phyloP scores from a whole-genome alignment of 768 basidiomycete genomes.

The Lanmaoa pseudosensibilis region DNA sequence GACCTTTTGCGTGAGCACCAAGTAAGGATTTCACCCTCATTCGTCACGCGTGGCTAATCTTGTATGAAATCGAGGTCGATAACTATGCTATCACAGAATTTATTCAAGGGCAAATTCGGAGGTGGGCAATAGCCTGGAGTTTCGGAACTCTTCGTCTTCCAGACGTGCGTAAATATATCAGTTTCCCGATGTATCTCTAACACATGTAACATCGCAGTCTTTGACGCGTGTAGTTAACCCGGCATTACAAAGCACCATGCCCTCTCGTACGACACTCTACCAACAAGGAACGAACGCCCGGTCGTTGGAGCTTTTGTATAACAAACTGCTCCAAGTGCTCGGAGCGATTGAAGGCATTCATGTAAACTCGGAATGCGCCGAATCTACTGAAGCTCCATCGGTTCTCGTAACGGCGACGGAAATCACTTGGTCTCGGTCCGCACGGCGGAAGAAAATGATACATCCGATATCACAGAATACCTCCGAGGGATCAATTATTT shows the following conservation, averaged over 20 bases:
- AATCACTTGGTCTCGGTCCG: slow-evolving; percentile 72
- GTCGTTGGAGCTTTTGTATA: slow-evolving; percentile 10
- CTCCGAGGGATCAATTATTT: slow-evolving; percentile 6
- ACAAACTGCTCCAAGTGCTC: slow-evolving; percentile 35
- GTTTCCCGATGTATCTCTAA: slow-evolving; percentile 18
- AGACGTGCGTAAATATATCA: slow-evolving; percentile 56
- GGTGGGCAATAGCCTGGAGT: slow-evolving; percentile 94
- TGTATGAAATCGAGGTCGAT: slow-evolving; percentile 51
- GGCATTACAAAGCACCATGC: slow-evolving; percentile 52
- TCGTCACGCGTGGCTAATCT: not conserved
- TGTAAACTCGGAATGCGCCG: not conserved
- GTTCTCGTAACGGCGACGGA: slow-evolving; percentile 31
- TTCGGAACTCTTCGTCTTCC: slow-evolving; percentile 62
- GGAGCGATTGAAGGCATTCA: slow-evolving; percentile 33
- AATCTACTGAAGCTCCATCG: slow-evolving; percentile 1
- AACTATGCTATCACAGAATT: slow-evolving; percentile 89
- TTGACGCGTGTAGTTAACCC: slow-evolving; percentile 40
- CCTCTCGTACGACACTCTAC: slow-evolving; percentile 55
- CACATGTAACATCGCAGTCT: slow-evolving; percentile 34
- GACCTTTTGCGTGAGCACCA: slow-evolving; percentile 45
- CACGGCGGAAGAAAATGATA: slow-evolving; percentile 47
- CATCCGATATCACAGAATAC: not conserved
- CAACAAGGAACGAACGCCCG: slow-evolving; percentile 35
- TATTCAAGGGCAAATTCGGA: slow-evolving; percentile 79
- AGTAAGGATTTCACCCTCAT: slow-evolving; percentile 32